These are phyloP conservation scores for Phialocephala sp. DNA, from an alignment of 2,329 filamentous ascomycete species.

Conservation along the genomic window DNA sequence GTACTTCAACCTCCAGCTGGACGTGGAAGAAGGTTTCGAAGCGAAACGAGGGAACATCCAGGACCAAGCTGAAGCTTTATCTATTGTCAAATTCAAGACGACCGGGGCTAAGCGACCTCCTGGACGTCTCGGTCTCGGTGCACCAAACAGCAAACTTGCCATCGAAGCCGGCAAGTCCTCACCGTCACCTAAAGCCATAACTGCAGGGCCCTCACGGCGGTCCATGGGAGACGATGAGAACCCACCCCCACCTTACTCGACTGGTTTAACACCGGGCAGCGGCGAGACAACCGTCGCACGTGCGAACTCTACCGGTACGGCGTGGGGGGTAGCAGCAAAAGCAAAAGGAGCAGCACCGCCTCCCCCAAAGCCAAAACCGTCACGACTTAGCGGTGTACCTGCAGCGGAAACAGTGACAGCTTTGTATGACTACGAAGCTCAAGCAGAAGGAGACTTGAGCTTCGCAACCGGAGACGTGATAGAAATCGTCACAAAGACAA, in stretches of 20 bases:
- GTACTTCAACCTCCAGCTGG: slow-evolving; percentile 91
- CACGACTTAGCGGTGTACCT: slow-evolving; percentile 68
- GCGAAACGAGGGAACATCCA: slow-evolving; percentile 88
- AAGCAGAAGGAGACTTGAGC: slow-evolving; percentile 91
- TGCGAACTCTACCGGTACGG: slow-evolving; percentile 49
- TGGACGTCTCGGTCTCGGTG: slow-evolving; percentile 32
- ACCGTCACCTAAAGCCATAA: slow-evolving; percentile 28
- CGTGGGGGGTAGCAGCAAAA: slow-evolving; percentile 63
- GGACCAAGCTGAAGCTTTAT: slow-evolving; percentile 80
- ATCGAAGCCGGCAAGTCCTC: slow-evolving; percentile 45
- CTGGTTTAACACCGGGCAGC: slow-evolving; percentile 40
- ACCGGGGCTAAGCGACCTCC: slow-evolving; percentile 67
- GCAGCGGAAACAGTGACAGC: slow-evolving; percentile 82
- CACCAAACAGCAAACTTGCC: slow-evolving; percentile 33
- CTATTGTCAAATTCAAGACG: slow-evolving; percentile 90
- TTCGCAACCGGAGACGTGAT: slow-evolving; percentile 89
- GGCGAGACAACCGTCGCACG: slow-evolving; percentile 43
- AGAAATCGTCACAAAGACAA: slow-evolving; percentile 82
- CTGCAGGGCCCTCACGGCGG: slow-evolving; percentile 45
- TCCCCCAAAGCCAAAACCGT: slow-evolving; percentile 82
- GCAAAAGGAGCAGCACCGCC: slow-evolving; percentile 70
- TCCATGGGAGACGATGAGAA: slow-evolving; percentile 53
- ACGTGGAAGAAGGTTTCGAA: slow-evolving; percentile 90
- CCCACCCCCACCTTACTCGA: slow-evolving; percentile 75
- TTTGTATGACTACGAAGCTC: slow-evolving; percentile 94